Base-by-base conservation (phyloP, 2,329 filamentous ascomycete species). In the Arthrocladium fulminans region DNA sequence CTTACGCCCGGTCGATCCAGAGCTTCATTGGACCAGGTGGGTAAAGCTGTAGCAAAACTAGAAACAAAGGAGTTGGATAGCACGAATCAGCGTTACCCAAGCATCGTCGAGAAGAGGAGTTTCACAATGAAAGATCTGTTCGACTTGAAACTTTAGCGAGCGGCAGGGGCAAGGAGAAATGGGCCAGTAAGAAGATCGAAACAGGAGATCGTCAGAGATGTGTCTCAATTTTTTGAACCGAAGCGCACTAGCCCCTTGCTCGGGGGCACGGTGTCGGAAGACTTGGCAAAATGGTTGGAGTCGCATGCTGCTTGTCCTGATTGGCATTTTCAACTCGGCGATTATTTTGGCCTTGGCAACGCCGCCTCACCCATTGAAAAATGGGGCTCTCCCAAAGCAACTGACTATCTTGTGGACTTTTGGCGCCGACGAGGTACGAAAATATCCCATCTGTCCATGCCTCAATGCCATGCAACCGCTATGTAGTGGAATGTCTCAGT, bases 141-240 rank as follows among this genome's bases (percentile, higher is more conserved):
- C 25, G 13, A 30, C 8, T 20, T n/a, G n/a, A 19, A 25, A 25
- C n/a, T 9, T 32, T 47, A 39, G 44, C 44, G 44, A 32, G 44
- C 32, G 44, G 43, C 43, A 45, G 43, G 43, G 32, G 43, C 23
- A 10, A 35, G 43, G 30, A 45, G 43, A 13, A 22, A 44, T 30
- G 10, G 27, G 22, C 41, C 41, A 44, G 32, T 35, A 7, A 23
- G 17, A 38, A 37, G 6, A 17, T 17, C 23, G 3, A 47, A 23
- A 25, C 29, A 47, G n/a, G 32, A 38, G 27, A 8, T 27, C 12
- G 44, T 47, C 32, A 22, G 30, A 29, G 32, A 20, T n/a, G 23
- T 30, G 41, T 44, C 24, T 44, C 41, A 44, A 3, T 7, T 30
- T 19, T 32, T n/a, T 4, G 10, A n/a, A 15, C 22, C 24, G 24